These are phyloP conservation scores for Fusarium newnesense DNA, from an alignment of 2,329 filamentous ascomycete genomes.

Conservation along the genomic window DNA sequence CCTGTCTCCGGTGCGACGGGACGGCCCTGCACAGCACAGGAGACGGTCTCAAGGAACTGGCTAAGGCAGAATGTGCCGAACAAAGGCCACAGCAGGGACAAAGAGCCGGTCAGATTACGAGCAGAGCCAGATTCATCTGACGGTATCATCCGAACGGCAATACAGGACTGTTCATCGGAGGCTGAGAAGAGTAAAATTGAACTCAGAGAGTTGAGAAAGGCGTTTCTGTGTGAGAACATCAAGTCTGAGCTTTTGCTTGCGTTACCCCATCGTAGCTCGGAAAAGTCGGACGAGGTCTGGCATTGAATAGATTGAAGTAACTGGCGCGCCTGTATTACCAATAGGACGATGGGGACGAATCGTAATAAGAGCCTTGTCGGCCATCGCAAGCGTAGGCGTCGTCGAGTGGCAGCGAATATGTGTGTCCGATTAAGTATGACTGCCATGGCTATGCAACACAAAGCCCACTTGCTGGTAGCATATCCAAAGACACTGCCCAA, in stretches of 20 bases:
- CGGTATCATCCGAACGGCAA: constrained; percentile 76
- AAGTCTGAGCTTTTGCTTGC: constrained; percentile 71
- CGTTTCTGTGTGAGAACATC: constrained; percentile 76
- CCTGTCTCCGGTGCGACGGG: constrained; percentile 85
- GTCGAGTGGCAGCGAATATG: constrained; percentile 90
- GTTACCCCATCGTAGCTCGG: constrained; percentile 75
- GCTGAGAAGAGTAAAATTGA: constrained; percentile 79
- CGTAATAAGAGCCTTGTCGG: constrained; percentile 76
- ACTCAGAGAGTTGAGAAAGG: constrained; percentile 77
- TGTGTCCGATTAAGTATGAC: constrained; percentile 90
- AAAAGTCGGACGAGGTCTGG: constrained; percentile 82
- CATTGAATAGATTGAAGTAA: constrained; percentile 90
- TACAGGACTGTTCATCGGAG: constrained; percentile 78
- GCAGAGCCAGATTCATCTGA: constrained; percentile 60
- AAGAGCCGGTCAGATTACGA: constrained; percentile 75
- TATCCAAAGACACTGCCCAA: constrained; percentile 91
- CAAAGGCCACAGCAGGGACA: constrained; percentile 79
- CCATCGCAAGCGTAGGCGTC: constrained; percentile 81
- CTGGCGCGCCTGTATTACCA: constrained; percentile 73
- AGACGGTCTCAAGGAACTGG: constrained; percentile 89
- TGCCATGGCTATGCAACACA: constrained; percentile 87
- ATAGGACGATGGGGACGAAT: constrained; percentile 74
- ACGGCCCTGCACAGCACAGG: constrained; percentile 87
- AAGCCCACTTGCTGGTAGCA: constrained; percentile 89
- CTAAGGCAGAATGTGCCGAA: constrained; percentile 77